Base-by-base conservation (phyloP, 2,329 filamentous ascomycete genomes). In the Westerdykella aurantiaca region DNA sequence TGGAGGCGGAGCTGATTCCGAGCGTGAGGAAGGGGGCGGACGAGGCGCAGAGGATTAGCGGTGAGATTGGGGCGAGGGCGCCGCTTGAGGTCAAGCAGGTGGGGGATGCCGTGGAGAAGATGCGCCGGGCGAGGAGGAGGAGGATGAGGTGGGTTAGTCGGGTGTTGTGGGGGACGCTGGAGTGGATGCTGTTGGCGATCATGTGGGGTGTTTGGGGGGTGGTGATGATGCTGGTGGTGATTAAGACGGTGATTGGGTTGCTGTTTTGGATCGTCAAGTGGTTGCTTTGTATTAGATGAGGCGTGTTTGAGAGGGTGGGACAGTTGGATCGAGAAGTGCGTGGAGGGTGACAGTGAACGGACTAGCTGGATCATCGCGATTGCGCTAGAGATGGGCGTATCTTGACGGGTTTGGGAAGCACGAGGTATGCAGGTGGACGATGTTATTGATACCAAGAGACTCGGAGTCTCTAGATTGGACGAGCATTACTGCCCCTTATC, bases 161-260 rank as follows among this genome's bases (percentile, higher is more conserved):
- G 12, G 80, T 82, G 0, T 83, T 88, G 12, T 97, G 89, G 78
- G 81, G 89, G 43, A 69, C 84, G 16, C 79, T 96, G 13, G 91
- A 97, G 72, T 96, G 89, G 88, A 72, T 81, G 39, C 76, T 97
- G 14, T 81, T 97, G 33, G 86, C 86, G 4, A 79, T 94, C 55
- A 88, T 97, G 82, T 96, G 93, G 89, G 88, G 85, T 68, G 83
- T 94, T 13, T 97, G 91, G 89, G 80, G 94, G 46, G 73, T 95
- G 29, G 90, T 96, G 18, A 86, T 89, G 64, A 73, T 91, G 18
- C 73, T 85, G 41, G 79, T 87, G 47, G 66, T 86, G 12, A 69
- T 86, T 31, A 71, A 82, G 47, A 81, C 82, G 10, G 55, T 85
- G 83, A 37, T 82, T 81, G 2, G 59, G 80, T 0, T 71, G 81